Evolutionary conservation across 139 green algal species (phyloP), one percentile per base, ranked within the genome.

Genomic region (Chlamydomonas sp.): DNA sequence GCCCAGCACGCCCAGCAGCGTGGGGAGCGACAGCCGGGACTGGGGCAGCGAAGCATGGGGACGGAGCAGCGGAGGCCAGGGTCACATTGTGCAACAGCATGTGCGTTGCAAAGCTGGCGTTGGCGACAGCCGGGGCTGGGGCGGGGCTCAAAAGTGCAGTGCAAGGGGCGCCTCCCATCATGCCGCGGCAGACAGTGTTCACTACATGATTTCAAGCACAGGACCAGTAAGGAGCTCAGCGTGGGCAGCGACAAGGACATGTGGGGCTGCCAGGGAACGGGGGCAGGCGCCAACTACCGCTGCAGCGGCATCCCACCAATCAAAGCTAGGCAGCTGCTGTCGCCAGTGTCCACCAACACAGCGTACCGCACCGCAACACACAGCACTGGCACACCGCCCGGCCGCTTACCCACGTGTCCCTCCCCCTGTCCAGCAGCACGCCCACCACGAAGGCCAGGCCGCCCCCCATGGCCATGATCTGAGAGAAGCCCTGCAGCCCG

Each of bases 401-500:
- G 10, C 59, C 4, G 16, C 5, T 2, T 81, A 6, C 9, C 0
- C 85, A 62, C 57, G 20, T 81, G 78, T 77, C 78, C 79, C 49
- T 31, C 2, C 74, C 58, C 20, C 73, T 87, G 61, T 87, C 82
- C 69, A 91, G 59, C 18, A 91, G 77, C 3, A 9, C n/a, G 10
- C 64, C 82, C 68, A 91, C 63, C n/a, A 58, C 66, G 61, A 80
- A 80, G 5, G 77, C 61, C 82, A 89, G n/a, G 5, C 60, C 4
- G 6, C 66, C 76, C 6, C 75, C 80, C 82, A 84, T 75, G 10
- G 82, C 78, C 49, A 91, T 78, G 63, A 89, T 78, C 68, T 72
- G 72, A 60, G 62, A 72, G 64, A 79, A 87, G 63, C 89, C 89
- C 72, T 81, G 77, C 9, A 89, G 17, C 4, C 84, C 84, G 7